phyloP scores from a whole-genome alignment of 1,284 basidiomycete species.

The Vanrija sp. region DNA sequence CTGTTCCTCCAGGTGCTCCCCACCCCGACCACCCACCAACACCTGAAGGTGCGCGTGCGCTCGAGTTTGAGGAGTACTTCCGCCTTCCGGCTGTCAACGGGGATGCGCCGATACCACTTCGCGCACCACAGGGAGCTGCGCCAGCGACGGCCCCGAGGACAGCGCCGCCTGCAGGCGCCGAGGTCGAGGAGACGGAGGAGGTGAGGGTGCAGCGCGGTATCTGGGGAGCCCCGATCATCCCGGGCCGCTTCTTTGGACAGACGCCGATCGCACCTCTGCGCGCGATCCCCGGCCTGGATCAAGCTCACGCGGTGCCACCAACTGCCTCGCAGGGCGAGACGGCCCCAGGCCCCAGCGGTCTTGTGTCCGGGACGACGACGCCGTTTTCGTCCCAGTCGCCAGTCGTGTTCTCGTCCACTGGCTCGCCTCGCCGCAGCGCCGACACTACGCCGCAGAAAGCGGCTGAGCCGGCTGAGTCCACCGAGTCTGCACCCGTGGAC shows the following conservation, averaged over 20 bases:
- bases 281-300: background rate
- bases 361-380: constrained; percentile 28
- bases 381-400: constrained; percentile 40
- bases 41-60: constrained; percentile 14
- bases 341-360: too few relatives aligned
- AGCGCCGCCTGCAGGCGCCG: background rate
- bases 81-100: constrained; percentile 21
- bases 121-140: background rate
- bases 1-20: constrained; percentile 53
- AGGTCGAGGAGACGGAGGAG: constrained; percentile 13
- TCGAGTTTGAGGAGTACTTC: constrained; percentile 40
- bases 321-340: background rate
- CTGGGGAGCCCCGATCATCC: constrained; percentile 42
- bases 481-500: background rate
- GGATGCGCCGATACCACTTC: constrained; percentile 19
- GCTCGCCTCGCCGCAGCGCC: background rate
- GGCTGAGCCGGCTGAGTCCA: background rate
- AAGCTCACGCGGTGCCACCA: background rate
- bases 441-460: background rate
- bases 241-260: constrained; percentile 34
- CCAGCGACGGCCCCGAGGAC: background rate
- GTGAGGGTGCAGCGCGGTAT: constrained; percentile 33
- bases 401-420: constrained; percentile 29
- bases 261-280: constrained; percentile 34
- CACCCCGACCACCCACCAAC: constrained; percentile 1